phyloP scores from a whole-genome alignment of 257 asterid genomes.

The Solanum paucissectum region DNA sequence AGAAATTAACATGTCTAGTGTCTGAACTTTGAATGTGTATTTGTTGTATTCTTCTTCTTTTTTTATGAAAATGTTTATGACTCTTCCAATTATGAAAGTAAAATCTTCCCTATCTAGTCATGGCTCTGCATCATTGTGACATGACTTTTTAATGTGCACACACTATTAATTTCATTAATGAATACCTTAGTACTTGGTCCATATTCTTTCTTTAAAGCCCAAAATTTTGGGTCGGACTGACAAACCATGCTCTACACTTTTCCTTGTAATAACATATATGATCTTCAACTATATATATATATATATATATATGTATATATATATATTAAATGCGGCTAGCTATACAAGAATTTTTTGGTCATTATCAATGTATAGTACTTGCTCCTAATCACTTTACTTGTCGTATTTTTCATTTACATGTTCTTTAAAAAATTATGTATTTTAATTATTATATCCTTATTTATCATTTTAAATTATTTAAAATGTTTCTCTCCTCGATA shows the following conservation, averaged over 20 bases:
- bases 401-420: too few species aligned
- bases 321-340: too few species aligned
- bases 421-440: too few species aligned
- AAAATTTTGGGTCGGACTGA: neutral
- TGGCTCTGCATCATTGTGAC: neutral
- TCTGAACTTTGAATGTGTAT: neutral
- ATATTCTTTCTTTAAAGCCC: neutral
- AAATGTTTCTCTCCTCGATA: neutral
- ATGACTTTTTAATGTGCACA: neutral
- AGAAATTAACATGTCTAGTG: neutral
- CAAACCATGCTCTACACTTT: neutral
- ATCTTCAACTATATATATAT: too few species aligned
- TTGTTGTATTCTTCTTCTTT: neutral
- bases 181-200: neutral
- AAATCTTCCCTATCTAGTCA: neutral
- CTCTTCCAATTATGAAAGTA: neutral
- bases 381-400: too few species aligned
- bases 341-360: too few species aligned
- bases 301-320: too few species aligned
- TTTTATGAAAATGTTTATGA: neutral
- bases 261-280: neutral
- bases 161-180: too few species aligned
- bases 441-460: neutral
- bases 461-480: neutral
- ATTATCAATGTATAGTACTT: too few species aligned